phyloP scores from a whole-genome alignment of 371 early-diverging fungal genomes.

The Capillidium rhysosporum region DNA sequence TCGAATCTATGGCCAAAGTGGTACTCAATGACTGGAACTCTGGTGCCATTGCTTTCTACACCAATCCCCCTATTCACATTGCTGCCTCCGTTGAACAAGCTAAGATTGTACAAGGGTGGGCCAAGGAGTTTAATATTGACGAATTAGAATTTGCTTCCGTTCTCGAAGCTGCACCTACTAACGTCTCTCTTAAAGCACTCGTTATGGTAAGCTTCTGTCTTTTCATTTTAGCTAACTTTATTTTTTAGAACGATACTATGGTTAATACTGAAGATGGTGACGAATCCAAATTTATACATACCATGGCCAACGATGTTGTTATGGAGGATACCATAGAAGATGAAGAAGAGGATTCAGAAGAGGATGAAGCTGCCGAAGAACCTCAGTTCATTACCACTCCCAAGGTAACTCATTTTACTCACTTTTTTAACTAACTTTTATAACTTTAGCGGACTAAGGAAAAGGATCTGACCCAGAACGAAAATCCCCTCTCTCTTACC shows the following conservation, averaged over 20 bases:
- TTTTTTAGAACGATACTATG: background rate
- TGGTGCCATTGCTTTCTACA: slow-evolving; percentile 88
- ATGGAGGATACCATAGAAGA: background rate
- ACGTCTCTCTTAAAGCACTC: background rate
- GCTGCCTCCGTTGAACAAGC: slow-evolving; percentile 22
- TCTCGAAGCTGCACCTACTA: background rate
- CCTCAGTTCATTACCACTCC: no score
- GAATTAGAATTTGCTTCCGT: background rate
- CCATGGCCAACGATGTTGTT: background rate
- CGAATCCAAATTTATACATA: background rate
- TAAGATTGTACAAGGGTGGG: slow-evolving; percentile 54
- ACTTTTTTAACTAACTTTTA: no score
- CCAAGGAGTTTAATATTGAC: slow-evolving; percentile 43
- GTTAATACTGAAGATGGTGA: background rate
- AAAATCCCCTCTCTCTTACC: no score
- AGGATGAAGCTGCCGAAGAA: no score
- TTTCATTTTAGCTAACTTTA: background rate
- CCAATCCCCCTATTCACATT: slow-evolving; percentile 53
- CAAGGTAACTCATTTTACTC: no score
- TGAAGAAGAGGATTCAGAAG: background rate
- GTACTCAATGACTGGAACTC: slow-evolving; percentile 92
- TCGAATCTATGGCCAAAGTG: slow-evolving; percentile 61
- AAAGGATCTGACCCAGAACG: no score
- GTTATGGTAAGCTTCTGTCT: background rate
- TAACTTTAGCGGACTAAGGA: no score